phyloP scores from a whole-genome alignment of 2,329 filamentous ascomycete species.

The Clonostachys sp. region DNA sequence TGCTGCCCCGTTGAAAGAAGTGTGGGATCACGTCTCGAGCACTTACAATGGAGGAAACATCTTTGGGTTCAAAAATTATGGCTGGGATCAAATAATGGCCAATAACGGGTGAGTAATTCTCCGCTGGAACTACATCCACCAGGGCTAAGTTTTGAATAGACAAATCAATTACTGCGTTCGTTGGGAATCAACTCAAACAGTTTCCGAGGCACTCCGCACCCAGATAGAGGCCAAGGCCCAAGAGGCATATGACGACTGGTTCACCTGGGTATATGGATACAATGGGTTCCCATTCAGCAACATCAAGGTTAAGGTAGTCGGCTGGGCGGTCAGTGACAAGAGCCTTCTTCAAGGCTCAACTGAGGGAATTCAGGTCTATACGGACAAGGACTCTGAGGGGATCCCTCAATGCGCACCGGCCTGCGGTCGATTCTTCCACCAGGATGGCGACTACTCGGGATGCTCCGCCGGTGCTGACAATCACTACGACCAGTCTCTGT shows the following conservation, averaged over 20 bases:
- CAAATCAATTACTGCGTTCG: slow-evolving; percentile 24
- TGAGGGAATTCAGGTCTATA: slow-evolving; percentile 32
- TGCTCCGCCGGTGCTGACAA: slow-evolving; percentile 8
- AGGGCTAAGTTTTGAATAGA: too few relatives aligned
- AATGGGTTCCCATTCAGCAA: slow-evolving; percentile 34
- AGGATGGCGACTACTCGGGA: slow-evolving; percentile 1
- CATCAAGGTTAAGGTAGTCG: slow-evolving; percentile 32
- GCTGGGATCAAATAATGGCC: not conserved
- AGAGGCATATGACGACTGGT: slow-evolving; percentile 31
- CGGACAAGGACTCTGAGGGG: slow-evolving; percentile 28
- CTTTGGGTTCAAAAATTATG: not conserved
- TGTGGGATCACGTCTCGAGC: not conserved
- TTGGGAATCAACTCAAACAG: slow-evolving; percentile 31
- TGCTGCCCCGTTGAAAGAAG: not conserved
- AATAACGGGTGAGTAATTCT: not conserved
- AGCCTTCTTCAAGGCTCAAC: slow-evolving; percentile 28
- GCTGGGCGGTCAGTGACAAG: slow-evolving; percentile 33
- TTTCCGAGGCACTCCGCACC: slow-evolving; percentile 29
- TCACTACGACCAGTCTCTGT: slow-evolving; percentile 40
- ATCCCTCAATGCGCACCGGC: slow-evolving; percentile 29
- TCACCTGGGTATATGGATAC: slow-evolving; percentile 33
- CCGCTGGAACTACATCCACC: too few relatives aligned
- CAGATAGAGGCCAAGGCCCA: slow-evolving; percentile 26
- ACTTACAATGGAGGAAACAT: not conserved
- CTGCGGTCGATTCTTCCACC: slow-evolving; percentile 2